Base-by-base conservation (phyloP, 108 stramenopile genomes). In the Aureococcus anophagefferens region DNA sequence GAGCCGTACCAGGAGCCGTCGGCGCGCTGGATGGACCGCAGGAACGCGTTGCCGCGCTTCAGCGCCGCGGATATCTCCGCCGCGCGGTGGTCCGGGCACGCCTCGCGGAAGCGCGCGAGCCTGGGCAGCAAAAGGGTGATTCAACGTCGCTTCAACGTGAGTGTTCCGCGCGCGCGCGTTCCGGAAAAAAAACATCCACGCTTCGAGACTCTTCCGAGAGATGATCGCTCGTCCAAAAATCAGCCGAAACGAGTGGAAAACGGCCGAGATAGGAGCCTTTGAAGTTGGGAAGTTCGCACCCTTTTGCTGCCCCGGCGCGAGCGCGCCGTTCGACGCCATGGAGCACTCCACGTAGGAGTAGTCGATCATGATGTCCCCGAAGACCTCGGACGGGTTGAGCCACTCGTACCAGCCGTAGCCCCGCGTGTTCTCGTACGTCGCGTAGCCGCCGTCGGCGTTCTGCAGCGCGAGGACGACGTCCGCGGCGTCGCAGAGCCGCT, bases 341-440 rank as follows among this genome's bases (percentile, higher is more conserved):
- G 89, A 90, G 80, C 94, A 96, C 80, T 99, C 98, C 15, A 92
- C 93, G 80, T 99, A 99, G 13, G 94, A 94, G 76, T 99, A 99
- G 74, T 99, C 98, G 76, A 99, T 97, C 98, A 99, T 99, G 75
- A 99, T 99, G 75, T 97, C 95, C 17, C 98, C 98, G 77, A 99
- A 99, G 0, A 94, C 96, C 74, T 99, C 95, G 40, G 88, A 88
- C 4, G 98, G 98, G 84, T 99, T 99, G 64, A 99, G 84, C 63
- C 81, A 71, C 85, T 99, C 98, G 74, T 94, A 97, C 92, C 93
- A 96, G 33, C 90, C 88, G 81, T 89, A 93, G 30, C 98, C 98
- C 63, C 98, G 89, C 75, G 93, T 96, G 77, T 95, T 97, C 83
- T 99, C 98, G 77, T 99, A 99, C 34, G 98, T 97, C 11, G 98